Evolutionary conservation across 768 basidiomycete genomes (phyloP).

Genomic region (Leccinum subgranulosum): DNA sequence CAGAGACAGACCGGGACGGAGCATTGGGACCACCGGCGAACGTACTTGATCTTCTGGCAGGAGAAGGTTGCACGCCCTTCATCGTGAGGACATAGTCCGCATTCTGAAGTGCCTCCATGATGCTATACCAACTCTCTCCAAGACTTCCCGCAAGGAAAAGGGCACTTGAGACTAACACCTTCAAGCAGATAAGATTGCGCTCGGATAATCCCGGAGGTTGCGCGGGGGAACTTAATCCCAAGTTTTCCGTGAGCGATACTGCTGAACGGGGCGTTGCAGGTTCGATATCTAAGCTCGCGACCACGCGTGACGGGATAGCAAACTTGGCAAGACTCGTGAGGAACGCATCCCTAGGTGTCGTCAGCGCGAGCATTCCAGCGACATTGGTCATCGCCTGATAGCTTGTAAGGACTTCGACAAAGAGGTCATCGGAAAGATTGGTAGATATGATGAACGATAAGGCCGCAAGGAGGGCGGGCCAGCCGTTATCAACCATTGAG

Average conservation of each 20-base stretch:
- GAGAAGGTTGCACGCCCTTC: slow-evolving; percentile 42
- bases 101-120: slow-evolving; percentile 90
- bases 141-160: slow-evolving; percentile 82
- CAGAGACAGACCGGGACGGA: slow-evolving; percentile 39
- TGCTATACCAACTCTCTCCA: slow-evolving; percentile 88
- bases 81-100: slow-evolving; percentile 86
- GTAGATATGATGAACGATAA: slow-evolving; percentile 88
- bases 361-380: slow-evolving; percentile 82
- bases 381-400: slow-evolving; percentile 85
- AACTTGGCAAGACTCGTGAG: slow-evolving; percentile 87
- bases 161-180: slow-evolving; percentile 73
- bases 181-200: slow-evolving; percentile 87
- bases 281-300: slow-evolving; percentile 69
- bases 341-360: slow-evolving; percentile 91
- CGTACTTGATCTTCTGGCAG: slow-evolving; percentile 32
- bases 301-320: slow-evolving; percentile 86
- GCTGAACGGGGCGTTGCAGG: slow-evolving; percentile 60
- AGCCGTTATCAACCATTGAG: slow-evolving; percentile 81
- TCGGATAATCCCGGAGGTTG: slow-evolving; percentile 79
- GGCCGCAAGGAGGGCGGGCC: slow-evolving; percentile 91
- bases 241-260: slow-evolving; percentile 58
- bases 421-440: slow-evolving; percentile 88
- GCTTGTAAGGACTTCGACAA: slow-evolving; percentile 79
- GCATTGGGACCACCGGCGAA: slow-evolving; percentile 33
- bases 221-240: slow-evolving; percentile 52